Evolutionary conservation across 2,329 filamentous ascomycete species (phyloP), one percentile per base, ranked within the genome.

Genomic region (Aspergillus proliferans): DNA sequence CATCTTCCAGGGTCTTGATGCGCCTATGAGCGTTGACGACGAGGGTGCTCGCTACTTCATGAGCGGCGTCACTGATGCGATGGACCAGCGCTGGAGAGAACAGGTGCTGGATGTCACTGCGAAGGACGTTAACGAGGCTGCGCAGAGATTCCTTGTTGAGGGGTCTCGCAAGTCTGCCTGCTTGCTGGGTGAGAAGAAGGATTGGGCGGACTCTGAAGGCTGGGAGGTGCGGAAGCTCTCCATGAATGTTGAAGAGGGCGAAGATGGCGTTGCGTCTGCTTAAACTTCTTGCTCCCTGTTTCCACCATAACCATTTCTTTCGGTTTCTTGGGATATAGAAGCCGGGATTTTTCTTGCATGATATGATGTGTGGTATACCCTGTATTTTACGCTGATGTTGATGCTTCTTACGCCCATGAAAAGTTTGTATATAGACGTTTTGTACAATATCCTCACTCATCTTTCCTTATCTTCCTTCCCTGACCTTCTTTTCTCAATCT

Each of bases 1-100:
- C 24, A 86, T 95, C 10, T 98, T 98, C 77, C 91, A 98, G 70
- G 78, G 81, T 33, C 81, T 96, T 8, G 93, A 98, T 69, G 92
- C 92, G 9, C 93, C 93, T 1, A 80, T 85, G 58, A 86, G 87
- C 36, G 89, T 97, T 19, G 93, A 87, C 65, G 79, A 87, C 45
- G 92, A 97, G 67, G 93, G 92, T 33, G 87, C 95, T 83, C 79
- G 81, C 40, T 79, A 84, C 47, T 98, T 98, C 71, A 74, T 95
- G 62, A 87, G 84, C 26, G 90, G 90, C 10, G 79, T 98, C 33
- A 88, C 87, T 1, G 82, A 93, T 51, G 86, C 89, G 60, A 95
- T 97, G 90, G 85, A 87, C 63, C 90, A 96, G 72, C 80, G 75
- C 60, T 84, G 88, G 67, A 79, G 93, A 58, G 87, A 93, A 69